These are phyloP conservation scores for Coprinellus micaceus DNA, from an alignment of 768 basidiomycete species.

Conservation along the genomic window DNA sequence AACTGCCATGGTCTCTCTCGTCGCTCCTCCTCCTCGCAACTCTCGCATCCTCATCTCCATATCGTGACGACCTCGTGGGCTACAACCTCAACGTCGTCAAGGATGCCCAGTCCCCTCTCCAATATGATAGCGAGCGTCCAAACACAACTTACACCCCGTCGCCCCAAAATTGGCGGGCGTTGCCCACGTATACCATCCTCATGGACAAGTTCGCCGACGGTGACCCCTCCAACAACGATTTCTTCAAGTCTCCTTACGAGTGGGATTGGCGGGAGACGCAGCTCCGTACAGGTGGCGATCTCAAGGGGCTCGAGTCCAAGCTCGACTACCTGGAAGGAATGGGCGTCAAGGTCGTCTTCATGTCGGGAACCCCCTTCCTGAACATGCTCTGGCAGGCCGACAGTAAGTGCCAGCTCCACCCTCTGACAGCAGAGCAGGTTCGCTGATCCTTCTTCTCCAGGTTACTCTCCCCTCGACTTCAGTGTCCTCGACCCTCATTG, in stretches of 20 bases:
- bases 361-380: slow-evolving; percentile 88
- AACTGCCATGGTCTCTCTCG: slow-evolving; percentile 39
- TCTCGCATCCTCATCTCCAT: slow-evolving; percentile 57
- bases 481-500: slow-evolving; percentile 89
- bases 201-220: slow-evolving; percentile 95
- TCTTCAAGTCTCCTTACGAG: slow-evolving; percentile 74
- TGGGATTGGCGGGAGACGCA: slow-evolving; percentile 87
- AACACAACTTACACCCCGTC: slow-evolving; percentile 73
- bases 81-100: slow-evolving; percentile 82
- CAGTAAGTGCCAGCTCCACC: slow-evolving; percentile 51
- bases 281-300: slow-evolving; percentile 85
- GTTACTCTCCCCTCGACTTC: slow-evolving; percentile 93
- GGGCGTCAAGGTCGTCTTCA: slow-evolving; percentile 82
- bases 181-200: slow-evolving; percentile 79
- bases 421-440: slow-evolving; percentile 4
- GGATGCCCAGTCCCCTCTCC: slow-evolving; percentile 58
- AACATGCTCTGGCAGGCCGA: slow-evolving; percentile 98
- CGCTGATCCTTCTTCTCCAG: slow-evolving; percentile 33
- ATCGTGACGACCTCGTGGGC: slow-evolving; percentile 56
- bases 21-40: slow-evolving; percentile 35
- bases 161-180: slow-evolving; percentile 79
- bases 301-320: slow-evolving; percentile 67
- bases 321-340: slow-evolving; percentile 90
- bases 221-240: slow-evolving; percentile 89
- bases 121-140: slow-evolving; percentile 60